Evolutionary conservation across 148 eudicot genomes (phyloP).

Genomic region (Cornus florida): DNA sequence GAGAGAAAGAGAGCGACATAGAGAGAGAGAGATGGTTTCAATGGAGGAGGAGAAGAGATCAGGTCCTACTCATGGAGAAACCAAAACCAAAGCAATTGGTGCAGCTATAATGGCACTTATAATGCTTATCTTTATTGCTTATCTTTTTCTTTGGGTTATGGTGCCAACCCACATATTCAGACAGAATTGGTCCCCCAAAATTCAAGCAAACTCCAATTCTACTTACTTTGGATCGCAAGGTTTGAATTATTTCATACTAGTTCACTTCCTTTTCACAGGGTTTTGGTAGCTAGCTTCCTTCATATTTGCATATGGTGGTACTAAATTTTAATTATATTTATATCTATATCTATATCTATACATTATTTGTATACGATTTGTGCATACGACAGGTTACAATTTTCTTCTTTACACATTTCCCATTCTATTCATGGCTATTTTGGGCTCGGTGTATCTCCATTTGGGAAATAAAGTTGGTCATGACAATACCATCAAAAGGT

Average conservation of each 20-base stretch:
- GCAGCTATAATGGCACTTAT: background rate
- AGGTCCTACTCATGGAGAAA: conserved; percentile 1
- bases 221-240: conserved; percentile 70
- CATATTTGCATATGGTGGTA: background rate
- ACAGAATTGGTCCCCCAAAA: conserved; percentile 25
- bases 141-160: conserved; percentile 43
- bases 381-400: conserved; percentile 22
- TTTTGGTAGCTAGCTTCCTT: too few species aligned
- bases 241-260: conserved; percentile 1
- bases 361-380: conserved; percentile 30
- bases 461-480: conserved; percentile 33
- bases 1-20: background rate
- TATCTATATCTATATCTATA: too few species aligned
- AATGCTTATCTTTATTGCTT: conserved; percentile 36
- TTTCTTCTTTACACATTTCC: conserved; percentile 66
- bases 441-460: conserved; percentile 62
- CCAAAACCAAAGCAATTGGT: background rate
- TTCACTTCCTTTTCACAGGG: too few species aligned
- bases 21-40: conserved; percentile 9
- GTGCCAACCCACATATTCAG: conserved; percentile 37
- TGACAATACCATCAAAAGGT: conserved; percentile 32
- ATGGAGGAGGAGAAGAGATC: background rate
- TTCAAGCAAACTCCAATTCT: conserved; percentile 26
- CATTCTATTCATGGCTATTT: conserved; percentile 56
- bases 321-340: background rate